Percentiles rank a stretch among this genome's conserved stretches.
phyloP scores from a whole-genome alignment of 176 grass and related monocot species.

The Aegilops speltoides region DNA sequence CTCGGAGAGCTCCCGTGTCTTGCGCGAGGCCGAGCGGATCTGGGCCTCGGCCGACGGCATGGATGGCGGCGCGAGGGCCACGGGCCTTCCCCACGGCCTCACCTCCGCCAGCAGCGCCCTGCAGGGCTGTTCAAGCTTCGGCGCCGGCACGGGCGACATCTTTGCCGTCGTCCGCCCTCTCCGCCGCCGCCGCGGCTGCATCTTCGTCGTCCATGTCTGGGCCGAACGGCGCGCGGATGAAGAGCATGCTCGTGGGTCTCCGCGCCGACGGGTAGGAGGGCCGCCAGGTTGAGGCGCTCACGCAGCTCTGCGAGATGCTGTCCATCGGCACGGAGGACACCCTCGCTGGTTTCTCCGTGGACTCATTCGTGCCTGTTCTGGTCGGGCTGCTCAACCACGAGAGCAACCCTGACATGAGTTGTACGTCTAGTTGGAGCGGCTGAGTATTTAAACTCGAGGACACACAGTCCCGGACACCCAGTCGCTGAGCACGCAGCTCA shows the following conservation, averaged over 20 bases:
- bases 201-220: slow-evolving; percentile 34
- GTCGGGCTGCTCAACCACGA: slow-evolving; percentile 77
- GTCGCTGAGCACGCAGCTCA: too few species aligned
- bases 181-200: slow-evolving; percentile 36
- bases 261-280: slow-evolving; percentile 76
- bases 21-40: slow-evolving; percentile 66
- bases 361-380: slow-evolving; percentile 77
- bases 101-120: slow-evolving; percentile 75
- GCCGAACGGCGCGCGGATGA: slow-evolving; percentile 54
- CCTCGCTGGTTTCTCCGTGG: slow-evolving; percentile 57
- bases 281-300: slow-evolving; percentile 62
- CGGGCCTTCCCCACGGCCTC: slow-evolving; percentile 63
- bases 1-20: slow-evolving; percentile 39
- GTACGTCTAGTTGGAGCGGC: too few species aligned
- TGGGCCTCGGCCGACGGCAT: slow-evolving; percentile 49
- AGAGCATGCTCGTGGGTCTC: slow-evolving; percentile 64
- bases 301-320: slow-evolving; percentile 82
- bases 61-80: slow-evolving; percentile 60
- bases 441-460: too few species aligned
- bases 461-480: too few species aligned
- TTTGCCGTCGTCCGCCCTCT: slow-evolving; percentile 52
- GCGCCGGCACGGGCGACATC: slow-evolving; percentile 75
- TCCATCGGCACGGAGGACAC: slow-evolving; percentile 86
- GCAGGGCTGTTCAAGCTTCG: slow-evolving; percentile 83
- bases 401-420: slow-evolving; percentile 83